A percentile compares a stretch with the other conserved stretches of the same genome.
Evolutionary conservation across 176 grass and related monocot genomes (phyloP).

Genomic region (Rhynchospora breviuscula): DNA sequence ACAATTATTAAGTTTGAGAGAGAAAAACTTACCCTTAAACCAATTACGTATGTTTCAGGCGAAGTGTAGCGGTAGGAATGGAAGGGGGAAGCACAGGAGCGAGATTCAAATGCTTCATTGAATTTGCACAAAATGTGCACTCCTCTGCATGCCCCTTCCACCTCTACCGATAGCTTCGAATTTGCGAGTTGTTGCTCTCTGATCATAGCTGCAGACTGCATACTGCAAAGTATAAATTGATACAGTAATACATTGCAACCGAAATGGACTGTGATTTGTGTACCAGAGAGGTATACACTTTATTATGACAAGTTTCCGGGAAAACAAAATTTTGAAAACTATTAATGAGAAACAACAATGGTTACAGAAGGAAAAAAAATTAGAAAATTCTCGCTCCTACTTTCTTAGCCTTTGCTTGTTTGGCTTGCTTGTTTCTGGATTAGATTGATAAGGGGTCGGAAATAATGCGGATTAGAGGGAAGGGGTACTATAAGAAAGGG

Average conservation of each 20-base stretch:
- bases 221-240: neutral
- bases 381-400: neutral
- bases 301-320: neutral
- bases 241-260: neutral
- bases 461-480: neutral
- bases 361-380: neutral
- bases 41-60: neutral
- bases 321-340: neutral
- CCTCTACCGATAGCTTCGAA: constrained; percentile 40
- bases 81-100: neutral
- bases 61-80: constrained; percentile 1
- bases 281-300: neutral
- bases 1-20: neutral
- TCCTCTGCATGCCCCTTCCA: constrained; percentile 99
- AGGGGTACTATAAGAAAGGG: neutral
- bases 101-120: neutral
- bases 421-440: neutral
- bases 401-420: neutral
- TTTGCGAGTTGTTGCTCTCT: neutral
- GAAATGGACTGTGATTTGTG: neutral
- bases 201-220: neutral
- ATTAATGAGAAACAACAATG: neutral
- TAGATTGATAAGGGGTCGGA: neutral
- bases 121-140: constrained; percentile 10
- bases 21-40: neutral